Conservation (phyloP, 2,329 filamentous ascomycete genomes). For the Macrophomina phaseolina region DNA sequence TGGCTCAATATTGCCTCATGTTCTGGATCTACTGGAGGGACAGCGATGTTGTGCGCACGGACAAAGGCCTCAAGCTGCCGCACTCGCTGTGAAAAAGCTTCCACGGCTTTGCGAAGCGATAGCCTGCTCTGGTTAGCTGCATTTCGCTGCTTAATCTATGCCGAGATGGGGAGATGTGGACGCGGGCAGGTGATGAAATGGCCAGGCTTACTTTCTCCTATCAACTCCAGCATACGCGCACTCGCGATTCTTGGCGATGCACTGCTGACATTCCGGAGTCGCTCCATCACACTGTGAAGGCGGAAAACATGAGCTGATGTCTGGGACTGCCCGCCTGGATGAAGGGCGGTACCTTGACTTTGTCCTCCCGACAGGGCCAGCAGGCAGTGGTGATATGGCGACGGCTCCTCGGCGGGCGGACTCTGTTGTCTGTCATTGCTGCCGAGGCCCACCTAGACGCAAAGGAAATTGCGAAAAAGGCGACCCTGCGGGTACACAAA, state of each 20-base stretch:
- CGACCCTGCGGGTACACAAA: too few relatives aligned
- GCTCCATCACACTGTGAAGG: constrained; percentile 1
- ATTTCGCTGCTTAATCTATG: too few relatives aligned
- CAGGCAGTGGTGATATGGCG: constrained; percentile 11
- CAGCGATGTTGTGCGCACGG: background rate
- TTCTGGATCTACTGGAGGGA: background rate
- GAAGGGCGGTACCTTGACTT: constrained; percentile 1
- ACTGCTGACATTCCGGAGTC: constrained; percentile 1
- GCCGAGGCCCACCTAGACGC: background rate
- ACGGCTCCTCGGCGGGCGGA: background rate
- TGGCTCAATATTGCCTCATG: background rate
- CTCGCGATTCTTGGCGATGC: background rate
- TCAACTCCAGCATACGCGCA: constrained; percentile 9
- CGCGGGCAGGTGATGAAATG: too few relatives aligned
- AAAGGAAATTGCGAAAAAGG: too few relatives aligned
- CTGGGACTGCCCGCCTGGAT: too few relatives aligned
- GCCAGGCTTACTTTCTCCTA: constrained; percentile 3
- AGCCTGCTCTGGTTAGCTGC: background rate
- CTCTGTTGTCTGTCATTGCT: background rate
- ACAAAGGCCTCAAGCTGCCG: constrained; percentile 1
- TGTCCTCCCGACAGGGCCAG: constrained; percentile 10
- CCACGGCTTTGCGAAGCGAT: constrained; percentile 11
- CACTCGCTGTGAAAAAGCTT: constrained; percentile 11
- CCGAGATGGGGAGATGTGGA: too few relatives aligned
- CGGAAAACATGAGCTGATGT: background rate